Evolutionary conservation across 768 basidiomycete species (phyloP).

Genomic region (Amyloporia xantha): DNA sequence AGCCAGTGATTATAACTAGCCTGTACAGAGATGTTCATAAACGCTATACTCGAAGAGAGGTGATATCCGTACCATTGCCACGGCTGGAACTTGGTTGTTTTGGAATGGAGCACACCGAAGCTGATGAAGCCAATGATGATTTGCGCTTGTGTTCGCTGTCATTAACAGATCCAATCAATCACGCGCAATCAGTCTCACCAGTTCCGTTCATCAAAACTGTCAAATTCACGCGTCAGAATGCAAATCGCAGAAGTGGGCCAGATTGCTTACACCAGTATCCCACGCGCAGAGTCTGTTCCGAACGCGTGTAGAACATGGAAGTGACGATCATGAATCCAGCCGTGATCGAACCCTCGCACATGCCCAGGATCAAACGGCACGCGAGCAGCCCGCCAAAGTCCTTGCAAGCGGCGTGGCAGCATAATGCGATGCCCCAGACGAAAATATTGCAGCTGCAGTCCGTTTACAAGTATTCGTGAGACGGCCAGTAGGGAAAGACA

Average conservation of each 20-base stretch:
- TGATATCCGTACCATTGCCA: slow-evolving; percentile 57
- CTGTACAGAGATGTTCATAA: slow-evolving; percentile 20
- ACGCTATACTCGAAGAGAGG: slow-evolving; percentile 7
- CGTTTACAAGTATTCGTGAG: background rate
- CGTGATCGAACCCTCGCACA: slow-evolving; percentile 67
- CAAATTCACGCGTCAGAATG: background rate
- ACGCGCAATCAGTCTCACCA: slow-evolving; percentile 30
- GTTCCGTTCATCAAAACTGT: slow-evolving; percentile 72
- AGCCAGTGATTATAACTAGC: slow-evolving; percentile 69
- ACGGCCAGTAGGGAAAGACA: background rate
- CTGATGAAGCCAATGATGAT: slow-evolving; percentile 65
- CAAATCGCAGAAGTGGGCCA: background rate
- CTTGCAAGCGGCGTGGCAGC: slow-evolving; percentile 62
- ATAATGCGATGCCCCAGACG: slow-evolving; percentile 57
- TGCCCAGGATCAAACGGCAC: slow-evolving; percentile 58
- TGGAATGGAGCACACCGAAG: slow-evolving; percentile 59
- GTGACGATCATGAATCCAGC: slow-evolving; percentile 74
- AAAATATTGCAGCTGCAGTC: slow-evolving; percentile 58
- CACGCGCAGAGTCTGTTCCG: slow-evolving; percentile 59
- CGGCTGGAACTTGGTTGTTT: slow-evolving; percentile 48
- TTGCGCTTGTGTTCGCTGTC: slow-evolving; percentile 38
- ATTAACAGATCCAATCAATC: background rate
- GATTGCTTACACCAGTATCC: slow-evolving; percentile 67
- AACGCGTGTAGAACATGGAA: slow-evolving; percentile 73
- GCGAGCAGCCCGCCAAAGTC: slow-evolving; percentile 60